phyloP scores from a whole-genome alignment of 2,329 filamentous ascomycete species.

The Saccharata proteae region DNA sequence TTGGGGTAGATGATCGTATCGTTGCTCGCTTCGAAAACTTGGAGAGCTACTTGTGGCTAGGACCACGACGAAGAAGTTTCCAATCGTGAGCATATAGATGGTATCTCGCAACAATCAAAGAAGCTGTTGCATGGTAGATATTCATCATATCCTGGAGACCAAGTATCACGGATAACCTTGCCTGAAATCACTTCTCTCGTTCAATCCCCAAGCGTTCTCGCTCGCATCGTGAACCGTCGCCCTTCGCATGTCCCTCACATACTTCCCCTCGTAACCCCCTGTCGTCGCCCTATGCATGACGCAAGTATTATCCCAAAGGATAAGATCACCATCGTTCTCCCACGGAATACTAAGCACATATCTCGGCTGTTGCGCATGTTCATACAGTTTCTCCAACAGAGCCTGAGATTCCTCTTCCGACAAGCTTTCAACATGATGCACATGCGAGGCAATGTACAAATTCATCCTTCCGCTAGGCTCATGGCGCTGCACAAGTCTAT shows the following conservation, averaged over 20 bases:
- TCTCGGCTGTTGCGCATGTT: slow-evolving; percentile 36
- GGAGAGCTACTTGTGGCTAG: no score
- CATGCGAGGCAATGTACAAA: slow-evolving; percentile 41
- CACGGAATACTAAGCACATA: slow-evolving; percentile 37
- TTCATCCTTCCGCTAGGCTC: slow-evolving; percentile 40
- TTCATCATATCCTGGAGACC: background rate
- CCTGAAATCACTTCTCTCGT: slow-evolving; percentile 13
- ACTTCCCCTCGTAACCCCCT: slow-evolving; percentile 37
- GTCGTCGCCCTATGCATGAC: slow-evolving; percentile 42
- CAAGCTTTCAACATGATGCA: slow-evolving; percentile 39
- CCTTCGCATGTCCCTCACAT: slow-evolving; percentile 41
- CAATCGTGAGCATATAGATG: no score
- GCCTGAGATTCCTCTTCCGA: slow-evolving; percentile 21
- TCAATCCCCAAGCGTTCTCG: slow-evolving; percentile 31
- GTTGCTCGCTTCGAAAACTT: no score
- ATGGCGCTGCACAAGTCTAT: slow-evolving; percentile 40
- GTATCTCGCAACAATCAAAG: no score
- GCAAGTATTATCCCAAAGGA: slow-evolving; percentile 49
- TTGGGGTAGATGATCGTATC: no score
- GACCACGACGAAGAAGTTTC: no score
- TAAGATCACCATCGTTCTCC: slow-evolving; percentile 37
- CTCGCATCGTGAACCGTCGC: slow-evolving; percentile 43
- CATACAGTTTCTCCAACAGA: slow-evolving; percentile 31
- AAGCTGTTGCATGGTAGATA: no score
- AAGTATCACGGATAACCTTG: slow-evolving; percentile 7